phyloP scores from a whole-genome alignment of 768 basidiomycete genomes.

The Sistotremastrum niveocremeum region DNA sequence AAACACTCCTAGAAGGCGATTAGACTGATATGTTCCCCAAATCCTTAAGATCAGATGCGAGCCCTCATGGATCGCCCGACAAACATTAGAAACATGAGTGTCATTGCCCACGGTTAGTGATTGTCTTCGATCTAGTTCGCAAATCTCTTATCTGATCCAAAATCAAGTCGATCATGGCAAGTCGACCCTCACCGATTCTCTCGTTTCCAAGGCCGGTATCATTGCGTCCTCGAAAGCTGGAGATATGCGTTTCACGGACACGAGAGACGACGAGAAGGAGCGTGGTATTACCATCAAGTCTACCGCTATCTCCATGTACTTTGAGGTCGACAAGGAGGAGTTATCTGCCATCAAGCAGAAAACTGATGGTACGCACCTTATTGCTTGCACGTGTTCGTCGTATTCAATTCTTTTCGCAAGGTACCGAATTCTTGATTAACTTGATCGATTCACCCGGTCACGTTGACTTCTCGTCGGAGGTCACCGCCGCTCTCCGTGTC shows the following conservation, averaged over 20 bases:
- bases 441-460: slow-evolving; percentile 99
- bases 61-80: slow-evolving; percentile 79
- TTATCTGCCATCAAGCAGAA: slow-evolving; percentile 80
- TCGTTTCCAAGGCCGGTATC: slow-evolving; percentile 99
- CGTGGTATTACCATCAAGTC: slow-evolving; percentile 99
- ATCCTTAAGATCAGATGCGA: slow-evolving; percentile 64
- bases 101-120: slow-evolving; percentile 73
- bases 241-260: slow-evolving; percentile 94
- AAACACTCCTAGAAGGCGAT: neutral
- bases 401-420: slow-evolving; percentile 24
- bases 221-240: slow-evolving; percentile 91
- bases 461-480: slow-evolving; percentile 99
- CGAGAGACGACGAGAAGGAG: slow-evolving; percentile 95
- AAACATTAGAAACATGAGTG: slow-evolving; percentile 93
- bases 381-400: slow-evolving; percentile 3
- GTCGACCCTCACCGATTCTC: slow-evolving; percentile 96
- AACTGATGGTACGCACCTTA: slow-evolving; percentile 56
- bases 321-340: slow-evolving; percentile 88
- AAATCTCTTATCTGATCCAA: slow-evolving; percentile 1
- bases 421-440: slow-evolving; percentile 98
- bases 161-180: slow-evolving; percentile 95
- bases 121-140: slow-evolving; percentile 8
- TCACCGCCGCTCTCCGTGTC: slow-evolving; percentile 98
- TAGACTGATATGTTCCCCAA: neutral
- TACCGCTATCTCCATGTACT: slow-evolving; percentile 99